Percentiles rank a stretch among this genome's conserved stretches.
Conservation (phyloP, 2,329 filamentous ascomycete genomes). For the Dactylonectria estremocensis region DNA sequence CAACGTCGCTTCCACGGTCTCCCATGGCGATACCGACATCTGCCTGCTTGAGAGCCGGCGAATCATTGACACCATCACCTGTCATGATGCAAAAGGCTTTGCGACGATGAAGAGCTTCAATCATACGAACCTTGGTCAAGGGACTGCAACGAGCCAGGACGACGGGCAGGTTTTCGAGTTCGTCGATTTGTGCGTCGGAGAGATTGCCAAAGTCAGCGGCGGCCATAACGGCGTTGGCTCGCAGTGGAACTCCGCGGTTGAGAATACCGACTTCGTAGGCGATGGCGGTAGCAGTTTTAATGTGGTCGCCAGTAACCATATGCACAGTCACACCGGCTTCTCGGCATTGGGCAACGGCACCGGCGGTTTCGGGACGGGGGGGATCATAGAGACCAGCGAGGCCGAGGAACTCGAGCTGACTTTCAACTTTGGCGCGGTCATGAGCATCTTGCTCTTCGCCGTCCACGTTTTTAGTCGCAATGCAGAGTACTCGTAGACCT, state of each 20-base stretch:
- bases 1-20: conserved; percentile 78
- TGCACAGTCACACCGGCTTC: conserved; percentile 76
- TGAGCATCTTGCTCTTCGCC: conserved; percentile 55
- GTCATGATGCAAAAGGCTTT: conserved; percentile 81
- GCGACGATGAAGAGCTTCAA: conserved; percentile 80
- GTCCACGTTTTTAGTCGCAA: conserved; percentile 68
- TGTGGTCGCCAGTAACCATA: conserved; percentile 80
- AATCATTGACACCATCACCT: conserved; percentile 83
- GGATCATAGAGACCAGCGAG: conserved; percentile 82
- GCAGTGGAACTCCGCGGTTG: conserved; percentile 52
- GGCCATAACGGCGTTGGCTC: conserved; percentile 69
- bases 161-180: conserved; percentile 72
- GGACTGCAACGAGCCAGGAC: conserved; percentile 81
- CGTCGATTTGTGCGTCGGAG: conserved; percentile 74
- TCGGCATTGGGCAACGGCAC: conserved; percentile 72
- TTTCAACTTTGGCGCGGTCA: conserved; percentile 70
- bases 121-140: conserved; percentile 81
- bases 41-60: conserved; percentile 79
- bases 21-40: conserved; percentile 86
- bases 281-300: conserved; percentile 77
- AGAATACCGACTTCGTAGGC: conserved; percentile 77
- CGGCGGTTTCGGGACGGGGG: conserved; percentile 76
- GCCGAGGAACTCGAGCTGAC: conserved; percentile 74
- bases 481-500: conserved; percentile 78
- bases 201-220: conserved; percentile 75